These are phyloP conservation scores for Geotrichum ghanense DNA, from an alignment of 805 yeast species.

Conservation along the genomic window DNA sequence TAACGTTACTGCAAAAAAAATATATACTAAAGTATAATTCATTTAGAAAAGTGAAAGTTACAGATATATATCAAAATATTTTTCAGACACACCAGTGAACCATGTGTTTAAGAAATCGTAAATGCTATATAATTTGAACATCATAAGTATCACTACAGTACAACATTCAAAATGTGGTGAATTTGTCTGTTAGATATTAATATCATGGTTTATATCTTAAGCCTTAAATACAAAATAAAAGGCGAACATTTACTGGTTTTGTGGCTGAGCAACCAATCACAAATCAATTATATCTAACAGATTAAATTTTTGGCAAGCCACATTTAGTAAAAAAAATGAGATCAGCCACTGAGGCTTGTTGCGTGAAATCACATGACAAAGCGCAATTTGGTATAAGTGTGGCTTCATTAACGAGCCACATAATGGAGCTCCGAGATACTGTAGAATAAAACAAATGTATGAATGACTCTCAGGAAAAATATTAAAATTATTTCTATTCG, in stretches of 20 bases:
- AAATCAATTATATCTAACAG: neutral
- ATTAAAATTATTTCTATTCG: neutral
- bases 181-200: too few relatives aligned
- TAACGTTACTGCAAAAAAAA: neutral
- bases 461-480: neutral
- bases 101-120: neutral
- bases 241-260: too few relatives aligned
- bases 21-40: too few relatives aligned
- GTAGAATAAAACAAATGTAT: neutral
- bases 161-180: too few relatives aligned
- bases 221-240: too few relatives aligned
- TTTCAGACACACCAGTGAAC: neutral
- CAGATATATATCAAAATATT: neutral
- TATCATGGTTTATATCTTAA: too few relatives aligned
- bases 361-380: neutral
- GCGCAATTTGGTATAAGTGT: neutral
- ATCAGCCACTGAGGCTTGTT: neutral
- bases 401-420: slow-evolving; percentile 4
- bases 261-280: too few relatives aligned
- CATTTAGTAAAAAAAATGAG: neutral
- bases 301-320: neutral
- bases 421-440: neutral
- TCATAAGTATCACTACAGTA: neutral
- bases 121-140: too few relatives aligned
- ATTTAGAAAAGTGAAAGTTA: neutral